Base-by-base conservation (phyloP, 129 eudicot genomes). In the Saussurea involucrata region DNA sequence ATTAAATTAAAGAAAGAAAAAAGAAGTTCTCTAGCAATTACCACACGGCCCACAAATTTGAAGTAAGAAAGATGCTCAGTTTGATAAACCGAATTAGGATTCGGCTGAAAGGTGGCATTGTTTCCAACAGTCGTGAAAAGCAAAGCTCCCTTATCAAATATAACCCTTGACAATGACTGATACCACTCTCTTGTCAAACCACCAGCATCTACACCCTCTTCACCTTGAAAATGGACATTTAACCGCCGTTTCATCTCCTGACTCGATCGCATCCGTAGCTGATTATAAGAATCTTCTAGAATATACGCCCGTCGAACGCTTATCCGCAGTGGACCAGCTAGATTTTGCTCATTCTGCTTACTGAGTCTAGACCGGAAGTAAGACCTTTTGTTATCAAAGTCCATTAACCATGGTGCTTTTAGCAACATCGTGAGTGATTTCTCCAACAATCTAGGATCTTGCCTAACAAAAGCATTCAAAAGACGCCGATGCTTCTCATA, bases 121-220 rank as follows among this genome's bases (percentile, higher is more conserved):
- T 92, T 95, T 69, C 99, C 99, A 25, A 92, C 97, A 4, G 99
- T 95, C 10, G 99, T 92, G 72, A 95, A 95, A 25, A 95, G 97
- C 85, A 95, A 71, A 75, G 97, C 99, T 68, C 99, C 99, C 84
- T 92, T 95, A 86, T 95, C 96, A 67, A 95, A 95, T 72, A 92
- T 80, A 17, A 92, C 97, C 82, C 99, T 89, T 33, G 99, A 95
- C 15, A 95, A 79, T 46, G 92, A 34, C 44, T 89, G 99, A 86
- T 95, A 95, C 99, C 99, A 95, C 72, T 95, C 97, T 87, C 97
- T 89, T 7, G 99, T 92, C 85, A 95, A 86, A 70, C 99, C 99
- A 75, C 99, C 99, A 74, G 95, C 97, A 86, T 95, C 99, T 76
- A 95, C 88, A 66, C 99, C 97, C 83, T 95, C 99, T 92, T 95